Evolutionary conservation across 768 basidiomycete genomes (phyloP), one percentile per base, ranked within the genome.

Genomic region (Lactarius pseudohatsudake): DNA sequence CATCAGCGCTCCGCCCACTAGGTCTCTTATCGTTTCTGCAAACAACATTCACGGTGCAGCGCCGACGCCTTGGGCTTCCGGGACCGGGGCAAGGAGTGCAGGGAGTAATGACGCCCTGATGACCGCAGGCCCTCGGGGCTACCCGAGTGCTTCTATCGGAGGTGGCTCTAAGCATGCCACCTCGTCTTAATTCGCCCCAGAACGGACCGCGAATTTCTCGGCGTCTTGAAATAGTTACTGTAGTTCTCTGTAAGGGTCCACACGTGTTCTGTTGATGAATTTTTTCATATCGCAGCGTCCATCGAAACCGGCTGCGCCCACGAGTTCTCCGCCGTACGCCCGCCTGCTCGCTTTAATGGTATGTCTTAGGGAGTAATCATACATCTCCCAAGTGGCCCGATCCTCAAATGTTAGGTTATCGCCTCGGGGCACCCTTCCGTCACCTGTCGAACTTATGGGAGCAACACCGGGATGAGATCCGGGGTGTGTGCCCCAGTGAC

Each of bases 61-160:
- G 45, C 66, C 64, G n/a, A 67, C 69, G 32, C 71, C 74, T 61
- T 71, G 70, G 74, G 59, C 62, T 40, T 56, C 71, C 20, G 43
- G 64, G 15, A 55, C 57, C 20, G 40, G 62, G 11, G 41, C 43
- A 15, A 28, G 30, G 43, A 64, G 60, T 54, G 55, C 28, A 61
- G 28, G 20, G 18, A 62, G 61, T 36, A 41, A 26, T 59, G 61
- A 43, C 54, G 50, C 53, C 15, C 53, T 16, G 26, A 50, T 64
- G 41, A 67, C 57, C 15, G n/a, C 61, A 11, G 61, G 53, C 50
- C 58, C 66, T 67, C 64, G 58, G 66, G 58, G 66, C 32, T 38
- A 61, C 56, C 57, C 66, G 4, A 45, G 62, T 64, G 41, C 57
- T 63, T 62, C 65, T 28, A 55, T 59, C 26, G 41, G 43, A n/a